A percentile compares a stretch with the other conserved stretches of the same genome.
Evolutionary conservation across 306 rosid species (phyloP).

Genomic region (Prinsepia uniflora): DNA sequence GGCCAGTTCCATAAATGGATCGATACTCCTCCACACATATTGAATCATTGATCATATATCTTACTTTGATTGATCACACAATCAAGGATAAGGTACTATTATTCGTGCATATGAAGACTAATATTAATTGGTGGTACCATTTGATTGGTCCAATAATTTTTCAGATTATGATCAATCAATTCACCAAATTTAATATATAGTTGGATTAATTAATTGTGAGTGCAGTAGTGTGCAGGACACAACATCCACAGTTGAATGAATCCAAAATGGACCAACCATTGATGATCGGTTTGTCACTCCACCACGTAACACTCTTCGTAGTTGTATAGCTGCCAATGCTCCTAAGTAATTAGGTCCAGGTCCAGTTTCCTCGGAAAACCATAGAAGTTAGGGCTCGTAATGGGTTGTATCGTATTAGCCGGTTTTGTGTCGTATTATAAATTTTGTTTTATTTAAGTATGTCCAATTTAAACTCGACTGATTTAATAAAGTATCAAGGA

Average conservation of each 20-base stretch:
- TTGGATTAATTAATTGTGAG: neutral
- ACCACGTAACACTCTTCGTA: neutral
- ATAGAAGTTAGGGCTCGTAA: too few species aligned
- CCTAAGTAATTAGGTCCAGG: slow-evolving; percentile 1
- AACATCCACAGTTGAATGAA: neutral
- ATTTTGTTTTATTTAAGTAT: too few species aligned
- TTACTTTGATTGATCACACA: too few species aligned
- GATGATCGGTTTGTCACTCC: neutral
- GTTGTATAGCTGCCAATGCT: neutral
- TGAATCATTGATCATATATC: too few species aligned
- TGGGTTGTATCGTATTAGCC: too few species aligned
- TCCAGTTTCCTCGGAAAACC: neutral
- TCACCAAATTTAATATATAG: neutral
- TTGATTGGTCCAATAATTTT: neutral
- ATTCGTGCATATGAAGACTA: too few species aligned
- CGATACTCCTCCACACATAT: too few species aligned
- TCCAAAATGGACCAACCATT: neutral
- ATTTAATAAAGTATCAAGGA: too few species aligned
- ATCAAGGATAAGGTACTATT: too few species aligned
- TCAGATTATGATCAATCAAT: neutral
- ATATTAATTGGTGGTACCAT: neutral
- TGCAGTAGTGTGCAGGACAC: neutral
- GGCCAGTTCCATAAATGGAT: too few species aligned
- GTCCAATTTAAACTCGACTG: too few species aligned
- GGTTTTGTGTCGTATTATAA: too few species aligned